phyloP scores from a whole-genome alignment of 2,329 filamentous ascomycete species.

The Lecanosticta acicola region DNA sequence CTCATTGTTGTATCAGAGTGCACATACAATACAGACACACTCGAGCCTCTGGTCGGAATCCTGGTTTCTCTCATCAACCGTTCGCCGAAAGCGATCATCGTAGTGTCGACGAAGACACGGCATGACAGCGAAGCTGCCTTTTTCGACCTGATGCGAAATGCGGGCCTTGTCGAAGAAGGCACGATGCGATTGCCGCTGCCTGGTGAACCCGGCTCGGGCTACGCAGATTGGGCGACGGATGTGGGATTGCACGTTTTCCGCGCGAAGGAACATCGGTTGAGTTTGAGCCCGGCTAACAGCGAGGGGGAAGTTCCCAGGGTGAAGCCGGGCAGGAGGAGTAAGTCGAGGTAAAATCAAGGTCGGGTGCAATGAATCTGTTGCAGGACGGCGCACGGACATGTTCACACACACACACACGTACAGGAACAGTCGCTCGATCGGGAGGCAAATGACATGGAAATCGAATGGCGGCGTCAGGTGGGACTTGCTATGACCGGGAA shows the following conservation, averaged over 20 bases:
- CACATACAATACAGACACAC: constrained; percentile 66
- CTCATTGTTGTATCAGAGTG: constrained; percentile 64
- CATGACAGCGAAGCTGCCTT: constrained; percentile 63
- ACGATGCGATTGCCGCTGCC: constrained; percentile 28
- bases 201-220: constrained; percentile 31
- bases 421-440: too few relatives aligned
- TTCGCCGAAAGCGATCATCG: constrained; percentile 47
- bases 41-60: constrained; percentile 57
- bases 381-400: too few relatives aligned
- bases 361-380: too few relatives aligned
- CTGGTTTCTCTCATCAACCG: constrained; percentile 44
- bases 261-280: constrained; percentile 29
- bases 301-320: constrained; percentile 25
- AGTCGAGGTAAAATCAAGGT: constrained; percentile 11
- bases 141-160: constrained; percentile 52
- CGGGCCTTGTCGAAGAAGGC: constrained; percentile 29
- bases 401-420: too few relatives aligned
- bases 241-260: constrained; percentile 33
- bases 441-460: too few relatives aligned
- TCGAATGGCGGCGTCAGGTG: too few relatives aligned
- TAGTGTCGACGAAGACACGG: constrained; percentile 61
- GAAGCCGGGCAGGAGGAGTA: constrained; percentile 9
- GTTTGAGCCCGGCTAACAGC: constrained; percentile 28
- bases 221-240: constrained; percentile 33
- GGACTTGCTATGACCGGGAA: too few relatives aligned